These are phyloP conservation scores for Pilasporangium apinafurcum DNA, from an alignment of 352 stramenopile genomes.

Conservation along the genomic window DNA sequence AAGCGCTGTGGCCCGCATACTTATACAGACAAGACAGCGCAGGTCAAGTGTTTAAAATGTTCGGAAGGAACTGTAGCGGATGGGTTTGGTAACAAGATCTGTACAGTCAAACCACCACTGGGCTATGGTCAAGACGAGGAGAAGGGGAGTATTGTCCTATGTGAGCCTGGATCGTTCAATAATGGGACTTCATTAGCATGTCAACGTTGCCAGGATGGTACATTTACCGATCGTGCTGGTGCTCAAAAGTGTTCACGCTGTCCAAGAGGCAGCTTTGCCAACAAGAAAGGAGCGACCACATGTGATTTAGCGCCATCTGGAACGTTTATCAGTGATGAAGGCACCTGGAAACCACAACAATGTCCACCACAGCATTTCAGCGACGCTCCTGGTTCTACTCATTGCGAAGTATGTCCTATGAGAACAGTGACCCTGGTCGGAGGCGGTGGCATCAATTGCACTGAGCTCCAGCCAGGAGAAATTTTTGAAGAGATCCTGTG, in stretches of 20 bases:
- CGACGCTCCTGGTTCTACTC: constrained; percentile 8
- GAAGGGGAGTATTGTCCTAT: constrained; percentile 3
- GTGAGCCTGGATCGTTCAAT: constrained; percentile 27
- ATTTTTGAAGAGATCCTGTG: constrained; percentile 34
- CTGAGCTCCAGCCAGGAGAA: constrained; percentile 19
- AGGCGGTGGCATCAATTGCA: constrained; percentile 18
- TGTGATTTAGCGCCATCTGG: constrained; percentile 25
- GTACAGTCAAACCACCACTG: background rate
- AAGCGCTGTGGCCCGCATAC: constrained; percentile 25
- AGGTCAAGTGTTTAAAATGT: background rate
- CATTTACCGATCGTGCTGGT: constrained; percentile 10
- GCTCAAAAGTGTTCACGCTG: constrained; percentile 20
- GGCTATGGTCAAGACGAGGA: background rate
- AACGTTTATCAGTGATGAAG: constrained; percentile 22
- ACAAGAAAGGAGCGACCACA: constrained; percentile 5
- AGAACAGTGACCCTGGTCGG: constrained; percentile 25
- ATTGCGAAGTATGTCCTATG: constrained; percentile 19
- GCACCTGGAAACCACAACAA: constrained; percentile 12
- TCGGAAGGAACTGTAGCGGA: background rate
- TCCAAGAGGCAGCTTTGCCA: constrained; percentile 24
- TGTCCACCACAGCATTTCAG: constrained; percentile 23
- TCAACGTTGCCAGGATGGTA: constrained; percentile 21
- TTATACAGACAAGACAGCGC: background rate
- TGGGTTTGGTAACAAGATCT: background rate
- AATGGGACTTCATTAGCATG: constrained; percentile 20